Evolutionary conservation across 2,329 filamentous ascomycete species (phyloP).

Genomic region (Penicillium polonicum): DNA sequence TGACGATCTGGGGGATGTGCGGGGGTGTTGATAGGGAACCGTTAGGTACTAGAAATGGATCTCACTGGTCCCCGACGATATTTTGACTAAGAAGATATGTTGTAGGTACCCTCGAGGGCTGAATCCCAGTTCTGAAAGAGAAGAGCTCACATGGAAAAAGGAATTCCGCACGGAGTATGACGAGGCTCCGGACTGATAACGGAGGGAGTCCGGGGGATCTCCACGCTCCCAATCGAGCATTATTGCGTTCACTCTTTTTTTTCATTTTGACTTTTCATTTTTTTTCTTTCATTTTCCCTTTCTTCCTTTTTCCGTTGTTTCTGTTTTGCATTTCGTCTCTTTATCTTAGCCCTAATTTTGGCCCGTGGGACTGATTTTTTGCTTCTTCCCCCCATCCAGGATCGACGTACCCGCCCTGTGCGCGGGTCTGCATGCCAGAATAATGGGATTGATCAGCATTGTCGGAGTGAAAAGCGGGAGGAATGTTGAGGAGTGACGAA

Average conservation of each 20-base stretch:
- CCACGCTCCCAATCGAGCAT: neutral
- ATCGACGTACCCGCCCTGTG: constrained; percentile 12
- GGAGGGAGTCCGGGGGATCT: neutral
- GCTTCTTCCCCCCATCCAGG: neutral
- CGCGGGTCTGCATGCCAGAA: constrained; percentile 7
- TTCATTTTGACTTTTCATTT: neutral
- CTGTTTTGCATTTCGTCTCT: neutral
- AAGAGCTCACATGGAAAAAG: neutral
- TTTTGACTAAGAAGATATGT: neutral
- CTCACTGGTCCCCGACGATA: neutral
- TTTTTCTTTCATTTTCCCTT: neutral
- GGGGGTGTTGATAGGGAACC: neutral
- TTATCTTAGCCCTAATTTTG: neutral
- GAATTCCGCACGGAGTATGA: neutral
- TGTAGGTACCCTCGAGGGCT: neutral
- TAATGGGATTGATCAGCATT: constrained; percentile 1
- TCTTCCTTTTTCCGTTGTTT: neutral
- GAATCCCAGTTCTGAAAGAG: neutral
- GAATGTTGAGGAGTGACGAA: constrained; percentile 1
- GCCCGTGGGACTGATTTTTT: neutral
- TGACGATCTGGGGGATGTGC: constrained; percentile 1
- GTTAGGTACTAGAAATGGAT: constrained; percentile 1
- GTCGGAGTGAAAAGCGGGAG: neutral
- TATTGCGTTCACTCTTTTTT: neutral
- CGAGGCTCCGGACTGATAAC: constrained; percentile 2